These are phyloP conservation scores for Citrus medica DNA, from an alignment of 345 rosid species.

Conservation along the genomic window DNA sequence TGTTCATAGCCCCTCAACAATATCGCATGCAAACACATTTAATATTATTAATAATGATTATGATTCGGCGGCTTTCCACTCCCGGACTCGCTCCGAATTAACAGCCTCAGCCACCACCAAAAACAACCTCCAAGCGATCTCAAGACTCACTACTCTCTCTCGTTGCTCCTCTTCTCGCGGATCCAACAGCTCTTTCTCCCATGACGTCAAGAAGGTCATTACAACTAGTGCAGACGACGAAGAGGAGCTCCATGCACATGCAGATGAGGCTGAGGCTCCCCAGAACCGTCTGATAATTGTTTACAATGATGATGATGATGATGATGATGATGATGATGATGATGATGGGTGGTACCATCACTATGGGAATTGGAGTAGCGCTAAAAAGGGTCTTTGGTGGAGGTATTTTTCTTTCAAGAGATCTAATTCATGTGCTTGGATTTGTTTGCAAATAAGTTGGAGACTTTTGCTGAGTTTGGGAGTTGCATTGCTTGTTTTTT, in stretches of 20 bases:
- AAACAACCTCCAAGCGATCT: constrained; percentile 16
- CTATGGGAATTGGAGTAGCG: constrained; percentile 21
- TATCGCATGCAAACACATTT: constrained; percentile 50
- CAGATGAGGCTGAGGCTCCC: constrained; percentile 3
- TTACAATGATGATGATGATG: constrained; percentile 2
- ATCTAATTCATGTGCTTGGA: constrained; percentile 52
- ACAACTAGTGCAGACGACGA: background rate
- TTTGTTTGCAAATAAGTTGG: constrained; percentile 65
- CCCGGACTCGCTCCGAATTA: constrained; percentile 40
- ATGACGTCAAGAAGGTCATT: constrained; percentile 25
- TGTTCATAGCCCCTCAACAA: constrained; percentile 76
- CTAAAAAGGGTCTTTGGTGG: constrained; percentile 43
- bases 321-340: constrained; percentile 3
- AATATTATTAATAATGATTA: constrained; percentile 17
- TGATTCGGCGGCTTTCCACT: constrained; percentile 36
- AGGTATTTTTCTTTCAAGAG: constrained; percentile 48
- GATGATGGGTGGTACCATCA: constrained; percentile 5
- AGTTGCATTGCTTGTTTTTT: constrained; percentile 76
- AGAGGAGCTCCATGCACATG: background rate
- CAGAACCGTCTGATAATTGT: constrained; percentile 45
- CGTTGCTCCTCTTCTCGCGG: constrained; percentile 53
- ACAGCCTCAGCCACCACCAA: background rate
- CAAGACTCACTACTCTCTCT: constrained; percentile 37
- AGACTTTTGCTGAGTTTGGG: constrained; percentile 68
- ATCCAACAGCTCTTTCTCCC: constrained; percentile 40